A percentile compares a stretch with the other conserved stretches of the same genome.
Evolutionary conservation across 257 asterid species (phyloP).

Genomic region (Solanum ahanhuiri): DNA sequence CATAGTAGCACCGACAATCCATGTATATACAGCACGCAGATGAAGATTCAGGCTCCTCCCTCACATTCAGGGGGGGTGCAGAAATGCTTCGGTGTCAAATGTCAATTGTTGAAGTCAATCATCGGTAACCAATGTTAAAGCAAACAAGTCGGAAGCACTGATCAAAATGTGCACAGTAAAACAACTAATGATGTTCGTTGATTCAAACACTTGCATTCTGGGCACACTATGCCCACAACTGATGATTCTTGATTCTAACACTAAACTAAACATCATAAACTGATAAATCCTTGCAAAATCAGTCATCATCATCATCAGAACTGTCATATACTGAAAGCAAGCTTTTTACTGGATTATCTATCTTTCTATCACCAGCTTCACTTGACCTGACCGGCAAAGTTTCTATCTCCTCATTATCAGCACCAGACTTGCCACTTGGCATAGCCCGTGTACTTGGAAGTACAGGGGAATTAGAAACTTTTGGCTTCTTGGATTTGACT

Average conservation of each 20-base stretch:
- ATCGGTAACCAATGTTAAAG: not conserved
- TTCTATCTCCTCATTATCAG: conserved; percentile 17
- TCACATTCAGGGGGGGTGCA: not conserved
- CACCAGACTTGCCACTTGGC: conserved; percentile 14
- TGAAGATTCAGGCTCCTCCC: not conserved
- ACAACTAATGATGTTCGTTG: not conserved
- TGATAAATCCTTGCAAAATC: conserved; percentile 3
- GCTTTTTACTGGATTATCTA: conserved; percentile 69
- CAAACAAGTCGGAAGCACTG: not conserved
- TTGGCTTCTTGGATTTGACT: conserved; percentile 73
- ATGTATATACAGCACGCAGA: not conserved
- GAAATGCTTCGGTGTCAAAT: not conserved
- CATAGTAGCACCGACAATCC: not conserved
- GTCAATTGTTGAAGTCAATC: not conserved
- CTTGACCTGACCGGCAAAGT: conserved; percentile 14
- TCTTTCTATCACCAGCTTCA: conserved; percentile 16
- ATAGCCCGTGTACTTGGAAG: conserved; percentile 21
- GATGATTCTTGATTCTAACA: not conserved
- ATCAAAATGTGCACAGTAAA: not conserved
- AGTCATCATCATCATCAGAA: conserved; percentile 82
- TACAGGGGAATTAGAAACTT: conserved; percentile 19
- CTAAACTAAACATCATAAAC: not conserved
- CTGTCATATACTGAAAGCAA: conserved; percentile 71
- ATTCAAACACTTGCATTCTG: not conserved
- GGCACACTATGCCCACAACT: not conserved